phyloP scores from a whole-genome alignment of 169 alveolate species.

The Plasmodium malariae region DNA sequence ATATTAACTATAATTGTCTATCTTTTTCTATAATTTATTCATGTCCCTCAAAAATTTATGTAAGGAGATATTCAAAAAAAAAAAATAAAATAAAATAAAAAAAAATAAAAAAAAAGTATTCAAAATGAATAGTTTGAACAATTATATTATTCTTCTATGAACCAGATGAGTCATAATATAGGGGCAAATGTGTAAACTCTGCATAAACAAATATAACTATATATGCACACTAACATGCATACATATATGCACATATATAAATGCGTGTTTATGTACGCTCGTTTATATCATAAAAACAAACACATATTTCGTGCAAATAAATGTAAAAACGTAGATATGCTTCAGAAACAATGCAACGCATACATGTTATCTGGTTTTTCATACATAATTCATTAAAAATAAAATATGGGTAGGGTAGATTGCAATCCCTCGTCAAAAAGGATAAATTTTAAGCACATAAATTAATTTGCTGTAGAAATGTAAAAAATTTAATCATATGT shows the following conservation, averaged over 20 bases:
- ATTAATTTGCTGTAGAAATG: not conserved
- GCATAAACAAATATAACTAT: not conserved
- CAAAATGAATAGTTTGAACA: too few relatives aligned
- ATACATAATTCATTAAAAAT: conserved; percentile 2
- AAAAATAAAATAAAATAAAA: too few relatives aligned
- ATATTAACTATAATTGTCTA: too few relatives aligned
- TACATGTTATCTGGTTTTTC: not conserved
- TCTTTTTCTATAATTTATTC: too few relatives aligned
- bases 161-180: too few relatives aligned
- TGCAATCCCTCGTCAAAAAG: not conserved
- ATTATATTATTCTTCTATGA: too few relatives aligned
- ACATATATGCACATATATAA: not conserved
- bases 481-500: conserved; percentile 20
- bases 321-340: not conserved
- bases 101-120: too few relatives aligned
- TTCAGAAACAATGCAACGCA: not conserved
- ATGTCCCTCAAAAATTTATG: too few relatives aligned
- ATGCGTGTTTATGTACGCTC: not conserved
- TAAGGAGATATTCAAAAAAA: too few relatives aligned
- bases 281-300: not conserved
- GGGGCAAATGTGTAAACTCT: not conserved
- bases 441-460: not conserved
- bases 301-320: not conserved
- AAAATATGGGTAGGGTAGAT: not conserved
- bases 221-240: conserved; percentile 5